Conservation (phyloP, 257 asterid genomes). For the Nicotiana benthamiana region DNA sequence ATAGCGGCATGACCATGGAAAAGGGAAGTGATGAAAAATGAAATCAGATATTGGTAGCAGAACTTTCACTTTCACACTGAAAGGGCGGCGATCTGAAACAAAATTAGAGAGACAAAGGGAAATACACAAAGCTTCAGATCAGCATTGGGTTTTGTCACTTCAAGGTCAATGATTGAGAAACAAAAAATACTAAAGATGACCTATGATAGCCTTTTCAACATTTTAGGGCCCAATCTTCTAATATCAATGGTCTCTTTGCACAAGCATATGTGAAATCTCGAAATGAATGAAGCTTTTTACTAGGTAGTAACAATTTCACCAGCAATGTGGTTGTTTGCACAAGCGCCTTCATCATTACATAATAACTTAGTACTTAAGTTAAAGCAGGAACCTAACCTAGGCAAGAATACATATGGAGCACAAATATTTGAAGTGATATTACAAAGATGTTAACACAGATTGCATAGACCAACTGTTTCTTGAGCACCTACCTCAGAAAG, state of each 20-base stretch:
- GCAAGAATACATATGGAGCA: not conserved
- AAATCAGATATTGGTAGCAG: no score
- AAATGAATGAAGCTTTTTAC: not conserved
- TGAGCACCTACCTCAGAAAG: conserved; percentile 43
- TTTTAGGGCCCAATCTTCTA: no score
- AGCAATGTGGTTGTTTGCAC: not conserved
- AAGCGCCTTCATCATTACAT: not conserved
- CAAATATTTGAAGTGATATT: not conserved
- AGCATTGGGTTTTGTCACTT: no score
- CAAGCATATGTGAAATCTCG: not conserved
- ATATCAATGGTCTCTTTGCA: not conserved
- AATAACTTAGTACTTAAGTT: not conserved
- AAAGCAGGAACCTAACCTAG: not conserved
- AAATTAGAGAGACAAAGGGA: no score
- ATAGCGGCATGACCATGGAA: no score
- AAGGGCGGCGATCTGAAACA: no score
- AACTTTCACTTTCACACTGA: no score
- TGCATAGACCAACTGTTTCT: no score
- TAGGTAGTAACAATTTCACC: not conserved
- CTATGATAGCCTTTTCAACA: not conserved
- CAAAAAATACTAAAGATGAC: not conserved
- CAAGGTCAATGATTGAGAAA: no score
- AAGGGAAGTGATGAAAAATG: no score
- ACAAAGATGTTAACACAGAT: not conserved
- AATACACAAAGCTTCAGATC: no score